These are phyloP conservation scores for Solanum hybrid DNA, from an alignment of 305 asterid genomes.

Conservation along the genomic window DNA sequence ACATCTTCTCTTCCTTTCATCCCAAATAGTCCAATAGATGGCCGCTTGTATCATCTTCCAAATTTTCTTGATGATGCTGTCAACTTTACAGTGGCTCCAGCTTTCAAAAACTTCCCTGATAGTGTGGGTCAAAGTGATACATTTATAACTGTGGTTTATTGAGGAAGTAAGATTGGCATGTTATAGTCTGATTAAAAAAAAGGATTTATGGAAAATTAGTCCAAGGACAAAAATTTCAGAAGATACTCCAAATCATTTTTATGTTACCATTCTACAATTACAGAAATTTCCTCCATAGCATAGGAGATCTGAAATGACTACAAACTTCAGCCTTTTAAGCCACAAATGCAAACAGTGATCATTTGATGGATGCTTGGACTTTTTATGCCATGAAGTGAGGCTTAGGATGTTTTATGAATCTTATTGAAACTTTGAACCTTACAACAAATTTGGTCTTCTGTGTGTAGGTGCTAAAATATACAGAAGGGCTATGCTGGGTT, in stretches of 20 bases:
- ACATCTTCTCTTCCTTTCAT: background rate
- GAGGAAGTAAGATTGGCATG: background rate
- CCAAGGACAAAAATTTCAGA: background rate
- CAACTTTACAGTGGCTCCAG: background rate
- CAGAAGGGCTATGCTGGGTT: constrained; percentile 98
- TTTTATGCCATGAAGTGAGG: background rate
- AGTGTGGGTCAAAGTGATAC: background rate
- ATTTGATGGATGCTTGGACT: background rate
- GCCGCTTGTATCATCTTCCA: background rate
- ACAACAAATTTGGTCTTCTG: constrained; percentile 5
- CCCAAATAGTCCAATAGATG: background rate
- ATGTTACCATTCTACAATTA: background rate
- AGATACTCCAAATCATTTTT: background rate
- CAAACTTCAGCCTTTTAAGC: background rate
- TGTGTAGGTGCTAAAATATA: constrained; percentile 66
- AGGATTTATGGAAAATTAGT: background rate
- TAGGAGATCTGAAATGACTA: background rate
- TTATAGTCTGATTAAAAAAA: background rate
- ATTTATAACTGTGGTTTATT: background rate
- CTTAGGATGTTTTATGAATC: background rate
- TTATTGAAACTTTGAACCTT: background rate
- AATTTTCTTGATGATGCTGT: background rate
- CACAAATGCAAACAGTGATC: background rate
- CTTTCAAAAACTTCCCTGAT: background rate
- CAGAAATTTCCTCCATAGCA: background rate